These are phyloP conservation scores for Ganoderma leucocontextum DNA, from an alignment of 1,284 basidiomycete species.

Conservation along the genomic window DNA sequence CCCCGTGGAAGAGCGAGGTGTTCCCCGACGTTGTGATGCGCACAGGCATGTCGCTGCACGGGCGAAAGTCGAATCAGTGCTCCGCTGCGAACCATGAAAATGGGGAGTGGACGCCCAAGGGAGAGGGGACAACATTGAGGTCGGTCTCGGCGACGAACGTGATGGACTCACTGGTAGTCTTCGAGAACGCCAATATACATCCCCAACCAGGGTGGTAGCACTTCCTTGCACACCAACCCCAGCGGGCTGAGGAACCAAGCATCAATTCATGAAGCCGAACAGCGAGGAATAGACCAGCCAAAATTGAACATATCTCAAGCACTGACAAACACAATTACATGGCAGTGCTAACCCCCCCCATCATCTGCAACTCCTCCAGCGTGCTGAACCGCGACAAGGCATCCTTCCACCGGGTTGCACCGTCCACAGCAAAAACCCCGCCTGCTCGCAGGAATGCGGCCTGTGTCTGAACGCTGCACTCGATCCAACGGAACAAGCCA, in stretches of 20 bases:
- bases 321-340: too few species aligned
- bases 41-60: conserved; percentile 57
- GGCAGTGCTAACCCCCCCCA: too few species aligned
- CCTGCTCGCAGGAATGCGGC: background rate
- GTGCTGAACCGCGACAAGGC: background rate
- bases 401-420: background rate
- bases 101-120: conserved; percentile 52
- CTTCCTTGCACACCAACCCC: too few species aligned
- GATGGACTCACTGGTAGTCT: conserved; percentile 80
- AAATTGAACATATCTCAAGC: too few species aligned
- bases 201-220: too few species aligned
- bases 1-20: conserved; percentile 89
- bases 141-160: conserved; percentile 88
- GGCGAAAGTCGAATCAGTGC: background rate
- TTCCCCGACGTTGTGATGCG: conserved; percentile 87
- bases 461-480: conserved; percentile 29
- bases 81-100: background rate
- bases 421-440: background rate
- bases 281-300: too few species aligned
- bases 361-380: too few species aligned
- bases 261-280: too few species aligned
- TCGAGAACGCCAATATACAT: too few species aligned
- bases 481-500: conserved; percentile 37
- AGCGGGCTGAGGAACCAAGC: too few species aligned
- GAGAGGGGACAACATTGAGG: conserved; percentile 78